These are phyloP conservation scores for Pythium dissotocum DNA, from an alignment of 352 stramenopile species.

Conservation along the genomic window DNA sequence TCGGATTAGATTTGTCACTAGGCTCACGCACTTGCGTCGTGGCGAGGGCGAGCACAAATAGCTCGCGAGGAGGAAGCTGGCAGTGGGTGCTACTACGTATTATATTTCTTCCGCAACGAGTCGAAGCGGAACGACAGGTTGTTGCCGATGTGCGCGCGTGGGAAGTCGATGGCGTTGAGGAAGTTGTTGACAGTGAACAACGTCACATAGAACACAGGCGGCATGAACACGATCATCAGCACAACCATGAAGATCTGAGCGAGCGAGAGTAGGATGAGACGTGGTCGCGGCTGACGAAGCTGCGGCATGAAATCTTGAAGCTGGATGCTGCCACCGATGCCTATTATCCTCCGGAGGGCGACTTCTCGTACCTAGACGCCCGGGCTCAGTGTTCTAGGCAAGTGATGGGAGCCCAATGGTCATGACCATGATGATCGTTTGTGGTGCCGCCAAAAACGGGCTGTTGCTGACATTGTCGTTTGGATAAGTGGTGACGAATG, in stretches of 20 bases:
- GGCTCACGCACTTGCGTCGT: too few relatives aligned
- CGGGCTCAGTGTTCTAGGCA: neutral
- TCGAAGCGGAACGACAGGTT: slow-evolving; percentile 18
- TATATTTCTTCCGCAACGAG: neutral
- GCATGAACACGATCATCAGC: too few relatives aligned
- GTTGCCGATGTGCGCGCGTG: slow-evolving; percentile 17
- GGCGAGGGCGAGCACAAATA: too few relatives aligned
- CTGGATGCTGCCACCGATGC: slow-evolving; percentile 19
- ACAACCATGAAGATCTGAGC: slow-evolving; percentile 4
- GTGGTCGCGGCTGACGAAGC: slow-evolving; percentile 21
- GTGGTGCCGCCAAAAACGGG: neutral
- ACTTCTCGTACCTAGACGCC: slow-evolving; percentile 34
- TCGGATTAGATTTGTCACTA: too few relatives aligned
- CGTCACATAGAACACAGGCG: neutral
- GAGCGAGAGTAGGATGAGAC: slow-evolving; percentile 8
- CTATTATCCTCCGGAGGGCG: slow-evolving; percentile 20
- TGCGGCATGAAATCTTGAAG: slow-evolving; percentile 32
- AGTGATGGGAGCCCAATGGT: slow-evolving; percentile 3
- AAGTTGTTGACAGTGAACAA: neutral
- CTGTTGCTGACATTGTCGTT: too few relatives aligned
- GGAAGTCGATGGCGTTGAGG: slow-evolving; percentile 11
- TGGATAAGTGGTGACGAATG: too few relatives aligned
- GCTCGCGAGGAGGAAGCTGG: too few relatives aligned
- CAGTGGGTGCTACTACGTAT: too few relatives aligned
- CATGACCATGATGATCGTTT: neutral